Conservation (phyloP, 179 eudicot genomes). For the Silene noctiflora region DNA sequence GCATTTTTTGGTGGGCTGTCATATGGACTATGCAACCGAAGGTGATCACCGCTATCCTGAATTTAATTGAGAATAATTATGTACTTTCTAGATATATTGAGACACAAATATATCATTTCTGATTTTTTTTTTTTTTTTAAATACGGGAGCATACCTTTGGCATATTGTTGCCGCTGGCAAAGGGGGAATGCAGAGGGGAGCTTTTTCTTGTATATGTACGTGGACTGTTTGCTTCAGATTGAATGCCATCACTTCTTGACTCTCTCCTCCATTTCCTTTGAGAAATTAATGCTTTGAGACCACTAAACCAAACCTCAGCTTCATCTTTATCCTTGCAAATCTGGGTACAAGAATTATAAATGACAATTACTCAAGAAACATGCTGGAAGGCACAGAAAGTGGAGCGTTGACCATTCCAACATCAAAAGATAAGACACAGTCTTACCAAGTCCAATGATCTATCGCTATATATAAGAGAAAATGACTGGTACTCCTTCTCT, state of each 20-base stretch:
- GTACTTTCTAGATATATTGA: neutral
- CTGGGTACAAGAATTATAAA: conserved; percentile 35
- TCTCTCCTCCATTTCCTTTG: conserved; percentile 90
- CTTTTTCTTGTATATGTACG: conserved; percentile 80
- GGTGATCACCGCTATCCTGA: conserved; percentile 78
- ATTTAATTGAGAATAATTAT: conserved; percentile 19
- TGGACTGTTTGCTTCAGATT: conserved; percentile 96
- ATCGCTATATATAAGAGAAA: conserved; percentile 85
- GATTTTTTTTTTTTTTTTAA: neutral
- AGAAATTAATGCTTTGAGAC: conserved; percentile 87
- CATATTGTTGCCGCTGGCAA: conserved; percentile 60
- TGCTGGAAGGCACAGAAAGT: neutral
- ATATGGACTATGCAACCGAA: conserved; percentile 74
- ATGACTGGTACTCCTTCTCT: conserved; percentile 96
- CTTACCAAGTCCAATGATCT: conserved; percentile 93
- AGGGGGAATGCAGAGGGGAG: conserved; percentile 89
- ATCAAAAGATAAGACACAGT: neutral
- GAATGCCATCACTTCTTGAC: conserved; percentile 90
- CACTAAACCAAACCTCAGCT: conserved; percentile 99
- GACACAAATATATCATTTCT: conserved; percentile 9
- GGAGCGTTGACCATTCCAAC: neutral
- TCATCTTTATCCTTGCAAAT: conserved; percentile 99
- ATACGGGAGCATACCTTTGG: conserved; percentile 51
- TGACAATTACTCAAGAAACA: neutral
- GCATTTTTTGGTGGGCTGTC: conserved; percentile 86